Evolutionary conservation across 2,329 filamentous ascomycete species (phyloP).

Genomic region (Botrytis medusae): DNA sequence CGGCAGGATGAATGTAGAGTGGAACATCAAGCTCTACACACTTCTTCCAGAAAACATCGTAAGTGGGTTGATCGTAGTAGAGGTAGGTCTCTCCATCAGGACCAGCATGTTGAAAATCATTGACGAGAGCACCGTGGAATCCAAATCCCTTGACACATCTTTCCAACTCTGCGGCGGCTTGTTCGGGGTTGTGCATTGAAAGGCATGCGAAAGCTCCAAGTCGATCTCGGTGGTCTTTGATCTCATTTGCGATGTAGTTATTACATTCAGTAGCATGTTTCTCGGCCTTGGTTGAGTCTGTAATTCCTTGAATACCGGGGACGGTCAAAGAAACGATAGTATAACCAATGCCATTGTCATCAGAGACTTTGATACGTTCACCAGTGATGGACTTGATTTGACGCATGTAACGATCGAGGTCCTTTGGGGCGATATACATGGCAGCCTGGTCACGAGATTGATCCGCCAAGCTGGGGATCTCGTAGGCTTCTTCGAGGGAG

Average conservation of each 20-base stretch:
- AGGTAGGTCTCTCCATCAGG: not conserved
- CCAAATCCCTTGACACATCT: not conserved
- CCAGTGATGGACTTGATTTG: not conserved
- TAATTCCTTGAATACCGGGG: not conserved
- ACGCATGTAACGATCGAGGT: not conserved
- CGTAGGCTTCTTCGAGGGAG: no score
- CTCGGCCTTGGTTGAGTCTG: not conserved
- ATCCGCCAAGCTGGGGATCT: no score
- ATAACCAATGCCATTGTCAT: not conserved
- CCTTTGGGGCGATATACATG: not conserved
- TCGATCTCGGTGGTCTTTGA: not conserved
- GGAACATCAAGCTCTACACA: not conserved
- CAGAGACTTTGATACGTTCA: not conserved
- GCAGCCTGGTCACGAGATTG: not conserved
- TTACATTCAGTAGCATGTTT: not conserved
- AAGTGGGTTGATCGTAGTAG: not conserved
- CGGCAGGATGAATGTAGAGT: not conserved
- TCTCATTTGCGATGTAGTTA: not conserved
- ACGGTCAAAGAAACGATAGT: not conserved
- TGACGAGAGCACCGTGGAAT: not conserved
- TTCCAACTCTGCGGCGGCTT: not conserved
- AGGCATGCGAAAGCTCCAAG: not conserved
- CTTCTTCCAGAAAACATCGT: not conserved
- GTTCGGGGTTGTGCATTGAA: not conserved
- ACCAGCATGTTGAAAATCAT: not conserved